Percentiles rank a stretch among this genome's conserved stretches.
Conservation (phyloP, 192 early-diverging fungal genomes). For the Entomortierella lignicola region DNA sequence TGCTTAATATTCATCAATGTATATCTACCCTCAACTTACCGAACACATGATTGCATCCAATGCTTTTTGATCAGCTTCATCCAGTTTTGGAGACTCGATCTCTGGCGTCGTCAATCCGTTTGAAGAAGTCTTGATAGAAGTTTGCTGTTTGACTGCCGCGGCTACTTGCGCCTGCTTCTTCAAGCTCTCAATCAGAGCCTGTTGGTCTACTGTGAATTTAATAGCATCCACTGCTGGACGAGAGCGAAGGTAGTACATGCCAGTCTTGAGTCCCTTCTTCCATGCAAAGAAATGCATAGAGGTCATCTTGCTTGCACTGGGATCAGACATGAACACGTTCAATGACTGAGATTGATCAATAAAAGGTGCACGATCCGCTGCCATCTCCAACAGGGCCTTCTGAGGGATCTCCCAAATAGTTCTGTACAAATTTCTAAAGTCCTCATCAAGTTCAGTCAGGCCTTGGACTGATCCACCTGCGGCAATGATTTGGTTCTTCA, state of each 20-base stretch:
- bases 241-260: constrained; percentile 97
- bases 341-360: constrained; percentile 97
- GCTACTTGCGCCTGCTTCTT: constrained; percentile 54
- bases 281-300: constrained; percentile 99
- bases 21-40: constrained; percentile 17
- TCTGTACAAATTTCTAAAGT: constrained; percentile 92
- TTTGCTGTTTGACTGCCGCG: constrained; percentile 48
- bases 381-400: constrained; percentile 92
- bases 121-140: constrained; percentile 12
- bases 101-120: constrained; percentile 54
- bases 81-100: constrained; percentile 46
- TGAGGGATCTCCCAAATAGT: constrained; percentile 97
- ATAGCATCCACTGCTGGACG: constrained; percentile 95
- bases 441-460: constrained; percentile 79
- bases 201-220: constrained; percentile 95
- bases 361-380: constrained; percentile 93
- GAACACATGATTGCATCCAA: constrained; percentile 82
- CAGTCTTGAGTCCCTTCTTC: constrained; percentile 97
- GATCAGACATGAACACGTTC: constrained; percentile 93
- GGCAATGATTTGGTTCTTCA: constrained; percentile 96
- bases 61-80: constrained; percentile 59
- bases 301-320: constrained; percentile 91
- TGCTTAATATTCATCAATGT: not conserved
- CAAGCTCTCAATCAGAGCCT: constrained; percentile 68
- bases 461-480: constrained; percentile 90